Conservation (phyloP, 2,329 filamentous ascomycete genomes). For the Amylocarpus encephaloides region DNA sequence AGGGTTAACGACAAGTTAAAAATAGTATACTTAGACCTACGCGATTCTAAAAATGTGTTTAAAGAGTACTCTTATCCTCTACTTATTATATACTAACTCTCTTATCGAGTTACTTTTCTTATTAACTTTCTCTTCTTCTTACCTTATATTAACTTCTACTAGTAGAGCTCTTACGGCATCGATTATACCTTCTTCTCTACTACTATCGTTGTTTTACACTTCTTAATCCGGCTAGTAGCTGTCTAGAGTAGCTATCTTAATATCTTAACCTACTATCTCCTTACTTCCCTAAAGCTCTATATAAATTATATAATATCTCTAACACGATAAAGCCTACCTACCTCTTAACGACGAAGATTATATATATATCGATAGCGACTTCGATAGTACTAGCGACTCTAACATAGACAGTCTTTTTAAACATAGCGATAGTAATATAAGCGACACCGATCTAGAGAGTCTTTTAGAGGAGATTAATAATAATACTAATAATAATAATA, state of each 20-base stretch:
- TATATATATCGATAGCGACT: neutral
- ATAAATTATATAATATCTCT: constrained; percentile 3
- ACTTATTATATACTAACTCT: too few species aligned
- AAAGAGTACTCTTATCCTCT: too few species aligned
- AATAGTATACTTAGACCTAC: too few species aligned
- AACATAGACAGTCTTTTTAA: constrained; percentile 7
- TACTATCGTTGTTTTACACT: constrained; percentile 1
- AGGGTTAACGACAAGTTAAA: too few species aligned
- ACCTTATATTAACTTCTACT: too few species aligned
- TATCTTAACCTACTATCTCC: constrained; percentile 2
- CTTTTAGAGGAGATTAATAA: too few species aligned
- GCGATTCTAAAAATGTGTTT: too few species aligned
- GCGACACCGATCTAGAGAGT: constrained; percentile 4
- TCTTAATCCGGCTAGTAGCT: constrained; percentile 1
- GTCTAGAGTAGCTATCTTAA: constrained; percentile 1
- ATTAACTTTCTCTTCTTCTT: neutral
- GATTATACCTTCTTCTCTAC: constrained; percentile 1
- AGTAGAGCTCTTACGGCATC: neutral
- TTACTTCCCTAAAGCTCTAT: constrained; percentile 2
- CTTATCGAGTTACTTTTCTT: too few species aligned
- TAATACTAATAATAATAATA: too few species aligned
- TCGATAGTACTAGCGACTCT: constrained; percentile 8
- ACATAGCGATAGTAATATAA: constrained; percentile 4
- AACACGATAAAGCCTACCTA: neutral
- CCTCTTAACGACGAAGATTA: constrained; percentile 1